phyloP scores from a whole-genome alignment of 2,329 filamentous ascomycete genomes.

The Whalleya microplaca region DNA sequence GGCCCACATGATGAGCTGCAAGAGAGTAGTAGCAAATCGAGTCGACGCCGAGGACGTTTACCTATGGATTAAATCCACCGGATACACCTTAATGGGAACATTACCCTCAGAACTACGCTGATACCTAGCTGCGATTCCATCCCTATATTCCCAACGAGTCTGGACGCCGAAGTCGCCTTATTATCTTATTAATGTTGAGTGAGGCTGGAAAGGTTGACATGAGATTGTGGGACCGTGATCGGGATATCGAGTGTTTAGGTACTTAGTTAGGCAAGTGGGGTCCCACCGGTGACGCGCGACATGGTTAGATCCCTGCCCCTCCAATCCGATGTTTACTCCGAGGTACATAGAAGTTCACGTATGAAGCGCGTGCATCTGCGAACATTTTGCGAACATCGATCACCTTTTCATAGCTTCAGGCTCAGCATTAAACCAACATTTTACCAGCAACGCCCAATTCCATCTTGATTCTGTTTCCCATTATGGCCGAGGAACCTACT shows the following conservation, averaged over 20 bases:
- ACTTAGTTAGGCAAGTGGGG: too few relatives aligned
- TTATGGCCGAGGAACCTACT: conserved; percentile 43
- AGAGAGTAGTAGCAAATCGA: conserved; percentile 3
- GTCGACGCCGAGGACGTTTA: conserved; percentile 5
- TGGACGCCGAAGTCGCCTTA: too few relatives aligned
- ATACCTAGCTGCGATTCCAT: too few relatives aligned
- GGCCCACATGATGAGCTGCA: not conserved
- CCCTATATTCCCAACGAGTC: not conserved
- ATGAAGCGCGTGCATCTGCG: conserved; percentile 7
- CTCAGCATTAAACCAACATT: not conserved
- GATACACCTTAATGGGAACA: not conserved
- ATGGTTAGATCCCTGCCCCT: not conserved
- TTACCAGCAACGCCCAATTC: not conserved
- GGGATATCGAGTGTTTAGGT: too few relatives aligned
- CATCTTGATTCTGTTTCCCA: not conserved
- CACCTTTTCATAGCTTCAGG: not conserved
- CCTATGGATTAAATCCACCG: not conserved
- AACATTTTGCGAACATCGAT: not conserved
- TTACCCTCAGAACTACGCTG: not conserved
- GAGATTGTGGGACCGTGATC: too few relatives aligned
- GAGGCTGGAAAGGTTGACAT: too few relatives aligned
- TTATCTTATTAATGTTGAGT: too few relatives aligned
- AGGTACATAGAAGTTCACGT: too few relatives aligned
- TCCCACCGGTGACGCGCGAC: not conserved
- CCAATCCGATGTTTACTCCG: too few relatives aligned